These are phyloP conservation scores for Trichophyton equinum DNA, from an alignment of 2,329 filamentous ascomycete genomes.

Conservation along the genomic window DNA sequence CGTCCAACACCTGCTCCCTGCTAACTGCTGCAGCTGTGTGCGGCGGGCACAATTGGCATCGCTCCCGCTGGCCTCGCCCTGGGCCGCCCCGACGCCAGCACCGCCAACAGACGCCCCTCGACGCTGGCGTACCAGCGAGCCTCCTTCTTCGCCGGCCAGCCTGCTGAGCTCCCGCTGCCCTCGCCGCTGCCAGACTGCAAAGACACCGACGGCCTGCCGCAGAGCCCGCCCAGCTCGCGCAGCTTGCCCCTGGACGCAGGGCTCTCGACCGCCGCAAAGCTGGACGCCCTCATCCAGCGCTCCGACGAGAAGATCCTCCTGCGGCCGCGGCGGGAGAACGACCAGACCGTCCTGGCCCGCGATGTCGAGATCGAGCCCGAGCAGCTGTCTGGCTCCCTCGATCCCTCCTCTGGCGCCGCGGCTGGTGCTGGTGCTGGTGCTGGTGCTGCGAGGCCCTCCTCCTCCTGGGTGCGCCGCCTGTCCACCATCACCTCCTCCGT, in stretches of 20 bases:
- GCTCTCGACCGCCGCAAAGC: constrained; percentile 3
- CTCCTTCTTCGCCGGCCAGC: constrained; percentile 7
- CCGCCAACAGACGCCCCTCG: constrained; percentile 4
- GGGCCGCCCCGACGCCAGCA: constrained; percentile 35
- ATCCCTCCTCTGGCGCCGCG: constrained; percentile 7
- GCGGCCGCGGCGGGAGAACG: constrained; percentile 15
- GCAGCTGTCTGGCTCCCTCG: constrained; percentile 7
- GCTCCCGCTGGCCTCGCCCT: constrained; percentile 47
- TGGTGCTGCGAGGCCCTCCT: constrained; percentile 27
- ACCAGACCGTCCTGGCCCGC: constrained; percentile 20
- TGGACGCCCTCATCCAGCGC: background rate
- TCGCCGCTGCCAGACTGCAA: background rate
- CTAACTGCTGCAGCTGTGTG: constrained; percentile 43
- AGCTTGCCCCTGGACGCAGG: constrained; percentile 1
- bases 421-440: too few relatives aligned
- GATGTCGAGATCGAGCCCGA: constrained; percentile 14
- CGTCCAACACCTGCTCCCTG: background rate
- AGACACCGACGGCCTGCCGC: too few relatives aligned
- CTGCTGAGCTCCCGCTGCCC: constrained; percentile 9
- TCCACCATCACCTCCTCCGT: constrained; percentile 40
- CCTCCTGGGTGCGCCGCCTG: constrained; percentile 46
- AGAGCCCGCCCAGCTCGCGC: background rate
- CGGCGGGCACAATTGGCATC: constrained; percentile 49
- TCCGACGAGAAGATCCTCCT: constrained; percentile 3
- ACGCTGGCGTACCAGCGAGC: constrained; percentile 6